A percentile compares a stretch with the other conserved stretches of the same genome.
phyloP scores from a whole-genome alignment of 352 stramenopile genomes.

The Phytopythium aichiense region DNA sequence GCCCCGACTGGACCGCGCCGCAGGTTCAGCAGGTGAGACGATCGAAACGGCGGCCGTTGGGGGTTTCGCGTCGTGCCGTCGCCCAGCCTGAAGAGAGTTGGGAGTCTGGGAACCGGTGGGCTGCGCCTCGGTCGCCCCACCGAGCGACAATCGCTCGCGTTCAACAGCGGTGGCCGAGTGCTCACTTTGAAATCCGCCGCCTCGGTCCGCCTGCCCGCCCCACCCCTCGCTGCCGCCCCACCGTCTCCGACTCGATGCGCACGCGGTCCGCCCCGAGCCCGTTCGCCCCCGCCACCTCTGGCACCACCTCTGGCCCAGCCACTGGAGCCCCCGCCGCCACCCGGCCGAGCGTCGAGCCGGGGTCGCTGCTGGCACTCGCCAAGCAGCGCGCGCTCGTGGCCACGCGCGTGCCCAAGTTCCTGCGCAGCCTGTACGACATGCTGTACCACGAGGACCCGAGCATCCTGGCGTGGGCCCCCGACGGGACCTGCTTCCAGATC shows the following conservation, averaged over 20 bases:
- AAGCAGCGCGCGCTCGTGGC: conserved; percentile 7
- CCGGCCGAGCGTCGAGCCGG: not conserved
- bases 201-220: not conserved
- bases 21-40: conserved; percentile 5
- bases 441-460: conserved; percentile 60
- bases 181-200: not conserved
- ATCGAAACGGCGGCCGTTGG: conserved; percentile 4
- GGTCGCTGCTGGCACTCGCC: not conserved
- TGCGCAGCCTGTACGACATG: conserved; percentile 76
- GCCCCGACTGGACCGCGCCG: not conserved
- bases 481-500: conserved; percentile 70
- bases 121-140: not conserved
- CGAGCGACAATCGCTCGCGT: not conserved
- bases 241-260: not conserved
- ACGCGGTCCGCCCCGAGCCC: not conserved
- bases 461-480: conserved; percentile 69
- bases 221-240: not conserved
- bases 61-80: not conserved
- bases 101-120: too few species aligned
- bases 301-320: too few species aligned
- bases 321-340: not conserved
- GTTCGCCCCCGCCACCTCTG: not conserved
- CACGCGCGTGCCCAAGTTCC: conserved; percentile 73
- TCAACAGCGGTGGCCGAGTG: not conserved
- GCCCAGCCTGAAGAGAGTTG: too few species aligned